These are phyloP conservation scores for Plasmodium cynomolgi DNA, from an alignment of 169 alveolate genomes.

Conservation along the genomic window DNA sequence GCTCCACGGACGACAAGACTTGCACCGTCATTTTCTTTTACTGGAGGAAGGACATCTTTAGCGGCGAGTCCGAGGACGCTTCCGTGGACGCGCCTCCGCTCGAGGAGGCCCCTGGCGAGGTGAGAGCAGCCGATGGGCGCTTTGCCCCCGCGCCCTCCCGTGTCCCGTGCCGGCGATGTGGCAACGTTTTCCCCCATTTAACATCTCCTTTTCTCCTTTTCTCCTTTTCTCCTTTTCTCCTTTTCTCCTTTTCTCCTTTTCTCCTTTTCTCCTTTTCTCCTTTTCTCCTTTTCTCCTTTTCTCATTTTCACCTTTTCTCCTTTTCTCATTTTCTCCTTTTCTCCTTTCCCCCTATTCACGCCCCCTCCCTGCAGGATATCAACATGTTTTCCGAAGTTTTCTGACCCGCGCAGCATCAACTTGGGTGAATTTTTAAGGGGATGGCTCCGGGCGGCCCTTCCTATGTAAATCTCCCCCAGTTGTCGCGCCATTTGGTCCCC, in stretches of 20 bases:
- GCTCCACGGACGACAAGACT: slow-evolving; percentile 84
- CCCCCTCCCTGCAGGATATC: slow-evolving; percentile 26
- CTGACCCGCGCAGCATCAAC: not conserved
- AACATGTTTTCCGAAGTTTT: slow-evolving; percentile 64
- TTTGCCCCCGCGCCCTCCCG: not conserved
- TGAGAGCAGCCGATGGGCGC: not conserved
- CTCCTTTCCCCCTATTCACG: not conserved
- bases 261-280: not conserved
- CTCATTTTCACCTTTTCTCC: not conserved
- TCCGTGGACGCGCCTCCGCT: not conserved
- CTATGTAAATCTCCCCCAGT: not conserved
- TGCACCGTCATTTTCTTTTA: slow-evolving; percentile 84
- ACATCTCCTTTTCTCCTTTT: not conserved
- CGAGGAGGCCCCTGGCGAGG: slow-evolving; percentile 46
- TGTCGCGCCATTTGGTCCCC: not conserved
- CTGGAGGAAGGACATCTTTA: slow-evolving; percentile 82
- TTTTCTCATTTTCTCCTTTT: not conserved
- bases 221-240: not conserved
- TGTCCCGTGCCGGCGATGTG: not conserved
- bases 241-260: not conserved
- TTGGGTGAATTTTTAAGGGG: not conserved
- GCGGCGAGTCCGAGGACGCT: slow-evolving; percentile 34
- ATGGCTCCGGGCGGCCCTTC: not conserved
- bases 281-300: not conserved
- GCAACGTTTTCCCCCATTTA: too few relatives aligned